phyloP scores from a whole-genome alignment of 345 rosid species.

The Lagerstroemia speciosa region DNA sequence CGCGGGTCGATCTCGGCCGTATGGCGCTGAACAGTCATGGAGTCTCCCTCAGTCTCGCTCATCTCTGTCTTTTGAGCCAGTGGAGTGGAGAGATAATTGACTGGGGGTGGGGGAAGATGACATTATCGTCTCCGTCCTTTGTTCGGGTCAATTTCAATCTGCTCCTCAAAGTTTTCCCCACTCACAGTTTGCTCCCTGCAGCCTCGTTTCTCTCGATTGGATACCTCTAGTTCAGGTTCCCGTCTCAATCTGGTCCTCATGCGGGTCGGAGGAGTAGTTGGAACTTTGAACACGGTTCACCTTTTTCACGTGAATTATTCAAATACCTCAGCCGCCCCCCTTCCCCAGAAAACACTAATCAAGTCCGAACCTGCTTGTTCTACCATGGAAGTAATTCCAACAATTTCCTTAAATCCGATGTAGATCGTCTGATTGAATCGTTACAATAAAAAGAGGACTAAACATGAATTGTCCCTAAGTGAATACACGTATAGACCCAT shows the following conservation, averaged over 20 bases:
- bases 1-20: slow-evolving; percentile 22
- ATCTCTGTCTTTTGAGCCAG: background rate
- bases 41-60: background rate
- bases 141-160: background rate
- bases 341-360: too few species aligned
- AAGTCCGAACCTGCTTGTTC: too few species aligned
- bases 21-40: slow-evolving; percentile 1
- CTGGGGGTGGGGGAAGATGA: background rate
- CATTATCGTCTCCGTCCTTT: background rate
- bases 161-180: background rate
- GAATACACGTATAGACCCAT: too few species aligned
- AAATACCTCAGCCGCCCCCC: too few species aligned
- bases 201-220: background rate
- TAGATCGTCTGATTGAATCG: too few species aligned
- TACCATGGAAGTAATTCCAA: too few species aligned
- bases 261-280: too few species aligned
- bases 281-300: too few species aligned
- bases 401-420: too few species aligned
- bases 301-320: too few species aligned
- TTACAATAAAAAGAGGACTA: too few species aligned
- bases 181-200: background rate
- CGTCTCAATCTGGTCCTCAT: background rate
- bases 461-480: too few species aligned
- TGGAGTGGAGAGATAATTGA: background rate
- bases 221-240: background rate